Base-by-base conservation (phyloP, 176 grass and related monocot species). In the Miscanthus lutarioriparius region DNA sequence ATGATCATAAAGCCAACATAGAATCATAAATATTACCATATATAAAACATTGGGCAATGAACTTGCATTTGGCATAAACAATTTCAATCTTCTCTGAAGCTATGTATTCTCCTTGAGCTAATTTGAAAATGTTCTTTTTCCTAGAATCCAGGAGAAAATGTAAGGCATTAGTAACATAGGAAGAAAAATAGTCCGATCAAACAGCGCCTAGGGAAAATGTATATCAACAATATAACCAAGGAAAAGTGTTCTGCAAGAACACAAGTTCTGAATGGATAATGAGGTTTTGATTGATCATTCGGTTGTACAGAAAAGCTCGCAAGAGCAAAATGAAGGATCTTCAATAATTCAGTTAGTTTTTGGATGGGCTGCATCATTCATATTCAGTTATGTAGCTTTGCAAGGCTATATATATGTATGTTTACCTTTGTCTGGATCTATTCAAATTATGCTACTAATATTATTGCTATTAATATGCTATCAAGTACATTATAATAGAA, bases 81-180 rank as follows among this genome's bases (percentile, higher is more conserved):
- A 91, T 96, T 71, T 99, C 96, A 9, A 99, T 96, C 86, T 99
- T 99, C 85, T 99, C 96, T 3, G 93, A 93, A 70, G 96, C 93
- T 45, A 94, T 92, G 86, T 99, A 99, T 90, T 99, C 96, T 49
- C 96, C 96, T 92, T 96, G 96, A 48, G 93, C 93, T 85, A 99
- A 87, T 86, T 99, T 99, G 82, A 99, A 96, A 77, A 99, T 99
- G 51, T 96, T 99, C 81, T 99, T 99, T 90, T 99, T 99, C 91
- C 96, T 99, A 32, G 87, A 78, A 77, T 67, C 40, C 8, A 70
- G 19, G 64, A 82, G 28, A 74, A 68, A 25, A 77, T 16, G 38
- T 19, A 88, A 20, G 75, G 12, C 77, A 38, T 38, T 27, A 74
- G 41, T 14, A 87, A 74, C 6, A 86, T 22, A 84, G 64, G 74